Conservation (phyloP, 2,329 filamentous ascomycete genomes). For the Calonectria naviculata region DNA sequence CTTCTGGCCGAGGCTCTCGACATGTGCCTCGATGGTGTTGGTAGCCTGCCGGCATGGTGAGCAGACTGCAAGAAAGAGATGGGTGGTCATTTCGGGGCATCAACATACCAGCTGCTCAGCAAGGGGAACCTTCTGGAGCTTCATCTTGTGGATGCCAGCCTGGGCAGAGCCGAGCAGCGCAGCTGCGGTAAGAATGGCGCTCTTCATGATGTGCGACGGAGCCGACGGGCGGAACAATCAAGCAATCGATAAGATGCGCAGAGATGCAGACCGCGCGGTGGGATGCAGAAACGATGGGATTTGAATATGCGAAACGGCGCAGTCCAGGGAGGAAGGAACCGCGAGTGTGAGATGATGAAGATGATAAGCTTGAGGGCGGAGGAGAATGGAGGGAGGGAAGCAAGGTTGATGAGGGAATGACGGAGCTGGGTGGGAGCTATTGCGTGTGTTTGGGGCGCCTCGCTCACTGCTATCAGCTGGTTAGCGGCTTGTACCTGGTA, state of each 20-base stretch:
- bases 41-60: slow-evolving; percentile 66
- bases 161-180: slow-evolving; percentile 85
- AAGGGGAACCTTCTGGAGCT: slow-evolving; percentile 95
- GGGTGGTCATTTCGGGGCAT: slow-evolving; percentile 1
- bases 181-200: slow-evolving; percentile 80
- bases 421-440: slow-evolving; percentile 40
- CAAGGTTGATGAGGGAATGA: slow-evolving; percentile 29
- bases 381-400: slow-evolving; percentile 11
- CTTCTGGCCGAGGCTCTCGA: slow-evolving; percentile 90
- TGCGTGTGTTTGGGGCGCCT: slow-evolving; percentile 37
- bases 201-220: slow-evolving; percentile 79
- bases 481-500: slow-evolving; percentile 13
- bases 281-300: slow-evolving; percentile 11
- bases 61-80: background rate
- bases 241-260: slow-evolving; percentile 16
- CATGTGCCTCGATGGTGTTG: slow-evolving; percentile 83
- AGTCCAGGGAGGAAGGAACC: slow-evolving; percentile 17
- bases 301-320: slow-evolving; percentile 19
- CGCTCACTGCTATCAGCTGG: slow-evolving; percentile 34
- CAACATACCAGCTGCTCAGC: slow-evolving; percentile 87
- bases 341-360: slow-evolving; percentile 29
- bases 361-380: slow-evolving; percentile 20
- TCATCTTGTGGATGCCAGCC: slow-evolving; percentile 93
- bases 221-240: slow-evolving; percentile 6
- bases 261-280: background rate